Evolutionary conservation across 2,329 filamentous ascomycete genomes (phyloP).

Genomic region (Raffaelea arxii): DNA sequence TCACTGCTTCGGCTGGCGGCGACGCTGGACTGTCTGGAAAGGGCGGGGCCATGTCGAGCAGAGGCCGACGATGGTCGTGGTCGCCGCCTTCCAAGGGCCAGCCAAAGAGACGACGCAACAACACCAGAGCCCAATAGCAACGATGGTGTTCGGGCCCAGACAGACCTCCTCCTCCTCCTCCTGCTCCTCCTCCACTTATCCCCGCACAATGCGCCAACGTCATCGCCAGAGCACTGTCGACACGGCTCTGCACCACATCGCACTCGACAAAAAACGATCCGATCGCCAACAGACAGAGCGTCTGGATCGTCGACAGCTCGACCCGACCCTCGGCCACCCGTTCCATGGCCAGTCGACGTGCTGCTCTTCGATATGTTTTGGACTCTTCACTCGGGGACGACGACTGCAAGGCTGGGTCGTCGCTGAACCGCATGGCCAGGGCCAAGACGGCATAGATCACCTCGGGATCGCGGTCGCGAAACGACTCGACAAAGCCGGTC

Average conservation of each 20-base stretch:
- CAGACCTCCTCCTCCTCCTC: slow-evolving; percentile 3
- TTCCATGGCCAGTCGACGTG: slow-evolving; percentile 1
- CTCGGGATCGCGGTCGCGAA: slow-evolving; percentile 1
- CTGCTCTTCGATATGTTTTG: background rate
- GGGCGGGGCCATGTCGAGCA: background rate
- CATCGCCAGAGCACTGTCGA: slow-evolving; percentile 4
- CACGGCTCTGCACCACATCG: background rate
- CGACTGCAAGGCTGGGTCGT: background rate
- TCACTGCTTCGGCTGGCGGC: background rate
- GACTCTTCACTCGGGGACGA: background rate
- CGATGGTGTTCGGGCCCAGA: no score
- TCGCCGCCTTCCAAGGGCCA: background rate
- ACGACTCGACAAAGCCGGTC: background rate
- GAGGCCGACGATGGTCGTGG: background rate
- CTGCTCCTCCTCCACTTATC: background rate
- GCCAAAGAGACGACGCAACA: slow-evolving; percentile 2
- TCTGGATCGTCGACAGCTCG: slow-evolving; percentile 6
- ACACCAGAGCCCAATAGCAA: slow-evolving; percentile 4
- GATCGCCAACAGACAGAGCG: slow-evolving; percentile 3
- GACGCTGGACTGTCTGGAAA: slow-evolving; percentile 3
- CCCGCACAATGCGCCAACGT: slow-evolving; percentile 2
- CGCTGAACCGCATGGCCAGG: background rate
- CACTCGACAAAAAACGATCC: background rate
- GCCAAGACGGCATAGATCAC: background rate
- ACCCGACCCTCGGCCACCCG: slow-evolving; percentile 2